Evolutionary conservation across 2,329 filamentous ascomycete genomes (phyloP).

Genomic region (Paradendryphiella salina): DNA sequence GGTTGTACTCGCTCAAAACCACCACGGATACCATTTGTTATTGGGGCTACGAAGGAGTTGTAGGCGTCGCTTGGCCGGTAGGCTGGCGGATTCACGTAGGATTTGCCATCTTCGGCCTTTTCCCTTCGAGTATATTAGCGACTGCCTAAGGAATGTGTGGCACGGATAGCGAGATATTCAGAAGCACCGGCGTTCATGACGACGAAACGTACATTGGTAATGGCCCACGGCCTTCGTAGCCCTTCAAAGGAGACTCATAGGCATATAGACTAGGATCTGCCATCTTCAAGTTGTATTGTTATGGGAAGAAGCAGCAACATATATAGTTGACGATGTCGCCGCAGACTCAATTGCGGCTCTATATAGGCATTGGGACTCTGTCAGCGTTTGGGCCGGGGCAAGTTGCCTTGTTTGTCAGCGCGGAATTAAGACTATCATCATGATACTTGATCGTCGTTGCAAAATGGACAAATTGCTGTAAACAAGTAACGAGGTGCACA

Average conservation of each 20-base stretch:
- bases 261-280: constrained; percentile 51
- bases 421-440: constrained; percentile 28
- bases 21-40: constrained; percentile 67
- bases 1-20: constrained; percentile 67
- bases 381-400: background rate
- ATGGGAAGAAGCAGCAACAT: background rate
- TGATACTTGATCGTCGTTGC: too few species aligned
- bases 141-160: background rate
- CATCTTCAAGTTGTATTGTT: constrained; percentile 33
- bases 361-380: background rate
- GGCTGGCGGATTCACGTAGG: constrained; percentile 67
- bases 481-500: background rate
- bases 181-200: background rate
- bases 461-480: background rate
- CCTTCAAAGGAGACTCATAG: constrained; percentile 61
- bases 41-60: constrained; percentile 66
- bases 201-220: constrained; percentile 50
- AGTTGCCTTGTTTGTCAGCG: constrained; percentile 34
- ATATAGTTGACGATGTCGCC: background rate
- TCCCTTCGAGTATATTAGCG: constrained; percentile 50
- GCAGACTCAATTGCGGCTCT: background rate
- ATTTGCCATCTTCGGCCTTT: constrained; percentile 73
- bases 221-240: constrained; percentile 61
- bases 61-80: constrained; percentile 69
- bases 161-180: background rate